Percentiles rank a stretch among this genome's conserved stretches.
Evolutionary conservation across 2,329 filamentous ascomycete species (phyloP).

Genomic region (Sclerotinia subarctica): DNA sequence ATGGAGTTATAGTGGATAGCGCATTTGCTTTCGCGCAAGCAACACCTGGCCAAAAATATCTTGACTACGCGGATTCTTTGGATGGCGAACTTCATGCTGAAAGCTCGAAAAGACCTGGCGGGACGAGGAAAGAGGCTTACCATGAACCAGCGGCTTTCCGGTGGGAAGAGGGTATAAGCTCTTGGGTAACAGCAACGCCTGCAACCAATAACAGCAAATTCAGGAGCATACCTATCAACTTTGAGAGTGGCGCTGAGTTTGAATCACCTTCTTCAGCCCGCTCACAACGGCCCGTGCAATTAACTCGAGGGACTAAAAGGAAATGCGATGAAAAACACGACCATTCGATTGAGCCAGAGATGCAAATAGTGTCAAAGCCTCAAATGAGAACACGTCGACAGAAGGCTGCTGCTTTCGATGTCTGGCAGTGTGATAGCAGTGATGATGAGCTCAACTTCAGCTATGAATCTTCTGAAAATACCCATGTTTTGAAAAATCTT

Average conservation of each 20-base stretch:
- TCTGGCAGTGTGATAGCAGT: constrained; percentile 31
- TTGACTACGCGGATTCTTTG: constrained; percentile 36
- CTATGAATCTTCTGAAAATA: constrained; percentile 27
- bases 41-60: constrained; percentile 32
- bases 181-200: constrained; percentile 53
- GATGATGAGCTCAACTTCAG: constrained; percentile 35
- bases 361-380: constrained; percentile 19
- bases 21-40: constrained; percentile 38
- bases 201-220: constrained; percentile 25
- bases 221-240: constrained; percentile 15
- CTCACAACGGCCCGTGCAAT: not conserved
- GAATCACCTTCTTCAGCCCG: constrained; percentile 28
- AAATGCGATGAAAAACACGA: not conserved
- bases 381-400: not conserved
- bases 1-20: constrained; percentile 37
- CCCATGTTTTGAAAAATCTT: constrained; percentile 24
- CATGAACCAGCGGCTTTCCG: constrained; percentile 38
- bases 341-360: not conserved
- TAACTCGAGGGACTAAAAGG: not conserved
- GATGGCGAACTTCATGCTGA: constrained; percentile 22
- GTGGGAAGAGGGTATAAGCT: constrained; percentile 56
- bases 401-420: not conserved
- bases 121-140: constrained; percentile 22
- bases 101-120: not conserved
- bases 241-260: constrained; percentile 21